phyloP scores from a whole-genome alignment of 2,329 filamentous ascomycete genomes.

The Epichloe amarillans region DNA sequence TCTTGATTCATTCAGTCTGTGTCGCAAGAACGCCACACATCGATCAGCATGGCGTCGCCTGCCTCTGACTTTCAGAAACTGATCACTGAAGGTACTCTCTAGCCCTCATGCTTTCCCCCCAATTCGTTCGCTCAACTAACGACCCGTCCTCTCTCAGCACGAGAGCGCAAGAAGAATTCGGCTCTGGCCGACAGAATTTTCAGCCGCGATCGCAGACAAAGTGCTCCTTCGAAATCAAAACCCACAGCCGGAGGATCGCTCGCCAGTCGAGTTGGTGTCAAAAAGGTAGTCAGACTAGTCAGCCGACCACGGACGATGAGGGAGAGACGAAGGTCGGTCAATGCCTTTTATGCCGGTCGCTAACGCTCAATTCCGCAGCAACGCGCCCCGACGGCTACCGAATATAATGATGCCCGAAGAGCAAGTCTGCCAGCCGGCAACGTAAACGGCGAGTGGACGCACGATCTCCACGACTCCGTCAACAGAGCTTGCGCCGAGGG shows the following conservation, averaged over 20 bases:
- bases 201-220: conserved; percentile 43
- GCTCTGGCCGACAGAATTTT: conserved; percentile 61
- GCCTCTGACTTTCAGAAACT: conserved; percentile 41
- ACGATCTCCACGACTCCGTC: conserved; percentile 48
- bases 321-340: neutral
- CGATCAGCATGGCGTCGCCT: conserved; percentile 25
- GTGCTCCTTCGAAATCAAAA: conserved; percentile 38
- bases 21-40: neutral
- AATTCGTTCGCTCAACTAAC: neutral
- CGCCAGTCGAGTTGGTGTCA: conserved; percentile 59
- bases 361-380: conserved; percentile 8
- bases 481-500: conserved; percentile 15
- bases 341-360: neutral
- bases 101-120: neutral
- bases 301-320: neutral
- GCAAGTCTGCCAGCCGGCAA: conserved; percentile 32
- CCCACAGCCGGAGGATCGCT: conserved; percentile 40
- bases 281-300: conserved; percentile 48
- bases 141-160: conserved; percentile 27
- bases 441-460: conserved; percentile 57
- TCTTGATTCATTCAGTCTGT: neutral
- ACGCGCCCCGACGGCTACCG: conserved; percentile 5
- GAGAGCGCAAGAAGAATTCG: conserved; percentile 59
- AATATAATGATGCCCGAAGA: conserved; percentile 12
- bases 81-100: conserved; percentile 33